Conservation (phyloP, 108 stramenopile genomes). For the Fragilaria crotonensis region DNA sequence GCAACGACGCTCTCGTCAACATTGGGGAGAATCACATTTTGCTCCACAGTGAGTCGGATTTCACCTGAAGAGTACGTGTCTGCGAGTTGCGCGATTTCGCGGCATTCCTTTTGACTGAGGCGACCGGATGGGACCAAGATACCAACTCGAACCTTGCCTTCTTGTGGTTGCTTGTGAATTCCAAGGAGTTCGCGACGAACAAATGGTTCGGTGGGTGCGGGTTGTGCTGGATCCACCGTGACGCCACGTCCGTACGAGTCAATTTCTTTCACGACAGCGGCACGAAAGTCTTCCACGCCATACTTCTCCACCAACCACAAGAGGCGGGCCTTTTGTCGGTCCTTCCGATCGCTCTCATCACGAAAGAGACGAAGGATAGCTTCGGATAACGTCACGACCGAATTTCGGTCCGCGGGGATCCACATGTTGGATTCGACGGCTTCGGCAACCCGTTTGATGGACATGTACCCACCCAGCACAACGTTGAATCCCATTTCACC, state of each 20-base stretch:
- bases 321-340: constrained; percentile 85
- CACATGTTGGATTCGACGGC: constrained; percentile 73
- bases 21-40: constrained; percentile 90
- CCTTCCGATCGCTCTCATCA: constrained; percentile 79
- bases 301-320: constrained; percentile 93
- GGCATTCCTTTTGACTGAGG: constrained; percentile 65
- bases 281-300: constrained; percentile 76
- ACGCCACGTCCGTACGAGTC: constrained; percentile 65
- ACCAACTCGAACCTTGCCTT: constrained; percentile 80
- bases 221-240: constrained; percentile 49
- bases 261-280: constrained; percentile 59
- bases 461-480: constrained; percentile 92
- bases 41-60: constrained; percentile 91
- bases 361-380: constrained; percentile 85
- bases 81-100: constrained; percentile 76
- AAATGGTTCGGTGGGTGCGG: constrained; percentile 40
- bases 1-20: constrained; percentile 66
- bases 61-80: constrained; percentile 84
- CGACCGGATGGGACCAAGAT: constrained; percentile 83
- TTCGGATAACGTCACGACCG: constrained; percentile 73
- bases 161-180: constrained; percentile 85
- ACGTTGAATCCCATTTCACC: constrained; percentile 92
- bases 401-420: constrained; percentile 74
- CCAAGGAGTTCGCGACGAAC: constrained; percentile 80
- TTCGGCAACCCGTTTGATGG: constrained; percentile 85